These are phyloP conservation scores for Stylosanthes scabra DNA, from an alignment of 331 rosid genomes.

Conservation along the genomic window DNA sequence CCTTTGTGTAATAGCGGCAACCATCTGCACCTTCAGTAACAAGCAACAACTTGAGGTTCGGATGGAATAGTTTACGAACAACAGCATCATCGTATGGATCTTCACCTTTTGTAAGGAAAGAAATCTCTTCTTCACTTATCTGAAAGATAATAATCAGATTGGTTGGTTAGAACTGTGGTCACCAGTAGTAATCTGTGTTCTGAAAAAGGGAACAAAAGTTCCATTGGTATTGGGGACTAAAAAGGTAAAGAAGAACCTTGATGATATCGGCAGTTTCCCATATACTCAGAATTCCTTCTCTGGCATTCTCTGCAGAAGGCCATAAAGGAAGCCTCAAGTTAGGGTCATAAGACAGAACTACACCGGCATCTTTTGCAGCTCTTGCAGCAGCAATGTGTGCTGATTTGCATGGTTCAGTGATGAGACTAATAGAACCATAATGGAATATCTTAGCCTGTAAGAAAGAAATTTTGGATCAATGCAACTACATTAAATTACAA, in stretches of 20 bases:
- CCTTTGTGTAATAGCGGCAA: conserved; percentile 96
- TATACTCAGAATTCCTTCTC: conserved; percentile 94
- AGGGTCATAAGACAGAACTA: conserved; percentile 83
- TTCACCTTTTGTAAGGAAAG: conserved; percentile 84
- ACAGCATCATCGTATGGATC: conserved; percentile 87
- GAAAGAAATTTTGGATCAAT: conserved; percentile 27
- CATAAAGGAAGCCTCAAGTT: conserved; percentile 97
- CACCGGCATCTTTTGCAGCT: conserved; percentile 95
- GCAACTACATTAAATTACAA: too few relatives aligned
- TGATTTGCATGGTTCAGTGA: conserved; percentile 95
- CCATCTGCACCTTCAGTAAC: conserved; percentile 97
- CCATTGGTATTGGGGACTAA: conserved; percentile 1
- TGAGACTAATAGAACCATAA: conserved; percentile 95
- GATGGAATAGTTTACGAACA: conserved; percentile 83
- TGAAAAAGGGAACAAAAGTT: conserved; percentile 22
- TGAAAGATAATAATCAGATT: conserved; percentile 47
- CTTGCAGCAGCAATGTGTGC: conserved; percentile 95
- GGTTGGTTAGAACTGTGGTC: conserved; percentile 25
- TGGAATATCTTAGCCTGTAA: conserved; percentile 92
- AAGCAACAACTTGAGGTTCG: conserved; percentile 81
- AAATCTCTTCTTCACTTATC: conserved; percentile 91
- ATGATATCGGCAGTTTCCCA: conserved; percentile 94
- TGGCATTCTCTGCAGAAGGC: conserved; percentile 90
- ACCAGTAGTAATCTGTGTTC: conserved; percentile 16
- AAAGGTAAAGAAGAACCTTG: conserved; percentile 59